Conservation (phyloP, 2,329 filamentous ascomycete species). For the Fusarium lyarnte region DNA sequence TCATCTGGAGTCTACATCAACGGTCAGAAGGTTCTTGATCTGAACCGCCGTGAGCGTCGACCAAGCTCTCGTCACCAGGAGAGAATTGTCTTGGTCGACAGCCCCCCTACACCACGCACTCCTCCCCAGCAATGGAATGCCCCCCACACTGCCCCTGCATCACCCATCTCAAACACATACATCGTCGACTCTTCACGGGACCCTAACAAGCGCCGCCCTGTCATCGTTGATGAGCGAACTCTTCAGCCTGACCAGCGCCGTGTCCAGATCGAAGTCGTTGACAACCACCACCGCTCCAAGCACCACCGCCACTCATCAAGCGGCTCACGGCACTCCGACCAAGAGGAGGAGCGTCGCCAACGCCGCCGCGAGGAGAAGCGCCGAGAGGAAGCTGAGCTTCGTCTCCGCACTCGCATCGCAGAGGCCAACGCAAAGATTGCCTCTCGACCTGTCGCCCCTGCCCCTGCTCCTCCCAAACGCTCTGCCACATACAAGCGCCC, state of each 20-base stretch:
- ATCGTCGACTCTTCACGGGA: slow-evolving; percentile 40
- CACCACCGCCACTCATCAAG: slow-evolving; percentile 51
- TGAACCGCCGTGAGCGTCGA: slow-evolving; percentile 45
- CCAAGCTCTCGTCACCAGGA: slow-evolving; percentile 49
- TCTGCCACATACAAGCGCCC: slow-evolving; percentile 38
- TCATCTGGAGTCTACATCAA: slow-evolving; percentile 52
- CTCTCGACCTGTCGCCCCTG: slow-evolving; percentile 48
- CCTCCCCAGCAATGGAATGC: slow-evolving; percentile 55
- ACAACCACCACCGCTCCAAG: slow-evolving; percentile 43
- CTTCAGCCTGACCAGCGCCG: slow-evolving; percentile 38
- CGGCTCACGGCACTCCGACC: slow-evolving; percentile 48
- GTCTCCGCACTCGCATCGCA: slow-evolving; percentile 49
- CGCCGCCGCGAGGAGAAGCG: slow-evolving; percentile 43
- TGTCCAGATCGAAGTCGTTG: slow-evolving; percentile 52
- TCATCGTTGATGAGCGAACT: slow-evolving; percentile 53
- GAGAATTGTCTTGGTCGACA: slow-evolving; percentile 56
- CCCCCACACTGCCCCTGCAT: slow-evolving; percentile 54
- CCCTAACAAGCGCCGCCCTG: slow-evolving; percentile 44
- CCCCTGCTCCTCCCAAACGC: slow-evolving; percentile 37
- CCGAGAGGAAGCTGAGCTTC: slow-evolving; percentile 41
- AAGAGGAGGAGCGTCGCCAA: slow-evolving; percentile 42
- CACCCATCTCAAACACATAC: slow-evolving; percentile 47
- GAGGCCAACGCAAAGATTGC: slow-evolving; percentile 56
- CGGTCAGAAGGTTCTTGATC: slow-evolving; percentile 49
- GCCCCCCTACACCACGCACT: slow-evolving; percentile 57